Percentiles rank a stretch among this genome's conserved stretches.
Evolutionary conservation across 2,329 filamentous ascomycete genomes (phyloP).

Genomic region (Pestalotiopsis sp.): DNA sequence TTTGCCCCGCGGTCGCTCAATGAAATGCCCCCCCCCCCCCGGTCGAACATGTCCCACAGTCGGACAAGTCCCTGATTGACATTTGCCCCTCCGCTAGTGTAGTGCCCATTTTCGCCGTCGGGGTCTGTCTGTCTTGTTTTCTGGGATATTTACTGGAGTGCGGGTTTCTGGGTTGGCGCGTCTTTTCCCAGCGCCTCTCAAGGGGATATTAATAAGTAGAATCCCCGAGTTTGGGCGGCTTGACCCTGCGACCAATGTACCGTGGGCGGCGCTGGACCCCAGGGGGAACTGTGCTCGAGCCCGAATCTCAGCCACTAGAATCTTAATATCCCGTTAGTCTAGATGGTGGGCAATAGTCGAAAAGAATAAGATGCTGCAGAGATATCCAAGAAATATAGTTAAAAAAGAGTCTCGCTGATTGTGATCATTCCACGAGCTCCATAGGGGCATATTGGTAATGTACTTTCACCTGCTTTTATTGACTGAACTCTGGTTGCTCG

Average conservation of each 20-base stretch:
- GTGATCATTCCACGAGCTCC: not conserved
- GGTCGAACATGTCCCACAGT: not conserved
- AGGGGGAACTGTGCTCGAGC: not conserved
- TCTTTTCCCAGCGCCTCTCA: not conserved
- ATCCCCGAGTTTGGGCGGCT: not conserved
- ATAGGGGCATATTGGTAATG: not conserved
- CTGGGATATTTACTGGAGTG: not conserved
- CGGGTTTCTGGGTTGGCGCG: not conserved
- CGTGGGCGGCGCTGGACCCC: not conserved
- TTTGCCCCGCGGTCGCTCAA: not conserved
- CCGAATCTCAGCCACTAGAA: not conserved
- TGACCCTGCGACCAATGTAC: not conserved
- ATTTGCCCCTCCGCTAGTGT: constrained; percentile 4
- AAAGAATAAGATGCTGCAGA: not conserved
- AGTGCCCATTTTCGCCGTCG: not conserved
- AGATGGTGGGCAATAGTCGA: not conserved
- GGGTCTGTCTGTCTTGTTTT: not conserved
- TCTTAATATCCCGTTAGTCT: not conserved
- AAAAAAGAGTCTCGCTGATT: not conserved
- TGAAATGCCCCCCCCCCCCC: not conserved
- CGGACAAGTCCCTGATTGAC: not conserved
- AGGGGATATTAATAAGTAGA: not conserved
- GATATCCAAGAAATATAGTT: not conserved
- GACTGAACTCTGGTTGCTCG: not conserved
- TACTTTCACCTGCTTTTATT: constrained; percentile 4